Percentiles rank a stretch among this genome's conserved stretches.
Evolutionary conservation across 1,284 basidiomycete genomes (phyloP).

Genomic region (Microbotryum lychnidis-dioicae): DNA sequence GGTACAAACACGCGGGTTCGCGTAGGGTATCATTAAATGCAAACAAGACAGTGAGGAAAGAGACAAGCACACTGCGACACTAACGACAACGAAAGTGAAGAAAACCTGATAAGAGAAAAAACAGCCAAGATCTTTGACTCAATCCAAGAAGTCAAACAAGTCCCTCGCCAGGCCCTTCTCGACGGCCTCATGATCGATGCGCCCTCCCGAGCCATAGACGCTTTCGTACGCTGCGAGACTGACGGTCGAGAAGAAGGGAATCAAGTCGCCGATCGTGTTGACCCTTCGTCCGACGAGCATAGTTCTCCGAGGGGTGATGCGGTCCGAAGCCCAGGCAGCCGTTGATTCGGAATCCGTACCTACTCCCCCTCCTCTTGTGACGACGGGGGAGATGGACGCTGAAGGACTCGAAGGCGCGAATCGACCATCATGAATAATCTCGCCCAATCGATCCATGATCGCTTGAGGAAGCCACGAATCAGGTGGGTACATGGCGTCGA

Average conservation of each 20-base stretch:
- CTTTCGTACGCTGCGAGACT: slow-evolving; percentile 84
- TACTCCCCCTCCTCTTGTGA: too few species aligned
- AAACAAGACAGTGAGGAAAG: too few species aligned
- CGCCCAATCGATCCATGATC: slow-evolving; percentile 83
- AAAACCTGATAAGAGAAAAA: too few species aligned
- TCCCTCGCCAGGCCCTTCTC: slow-evolving; percentile 71
- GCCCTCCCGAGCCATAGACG: slow-evolving; percentile 57
- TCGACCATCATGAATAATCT: slow-evolving; percentile 45
- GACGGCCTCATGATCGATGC: slow-evolving; percentile 75
- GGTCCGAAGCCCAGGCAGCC: neutral
- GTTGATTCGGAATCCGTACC: neutral
- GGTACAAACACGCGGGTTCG: too few species aligned
- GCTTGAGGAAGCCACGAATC: slow-evolving; percentile 75
- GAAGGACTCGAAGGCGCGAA: neutral
- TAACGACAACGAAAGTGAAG: too few species aligned
- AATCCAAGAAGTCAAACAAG: slow-evolving; percentile 58
- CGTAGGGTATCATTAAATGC: too few species aligned
- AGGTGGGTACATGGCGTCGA: slow-evolving; percentile 83
- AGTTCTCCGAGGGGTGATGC: slow-evolving; percentile 51
- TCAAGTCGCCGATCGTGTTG: slow-evolving; percentile 68
- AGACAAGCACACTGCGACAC: too few species aligned
- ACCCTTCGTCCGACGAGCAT: slow-evolving; percentile 56
- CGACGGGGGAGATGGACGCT: neutral
- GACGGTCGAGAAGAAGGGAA: slow-evolving; percentile 77
- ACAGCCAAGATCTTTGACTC: too few species aligned